Conservation (phyloP, 2,329 filamentous ascomycete species). For the Botrytis hyacinthi region DNA sequence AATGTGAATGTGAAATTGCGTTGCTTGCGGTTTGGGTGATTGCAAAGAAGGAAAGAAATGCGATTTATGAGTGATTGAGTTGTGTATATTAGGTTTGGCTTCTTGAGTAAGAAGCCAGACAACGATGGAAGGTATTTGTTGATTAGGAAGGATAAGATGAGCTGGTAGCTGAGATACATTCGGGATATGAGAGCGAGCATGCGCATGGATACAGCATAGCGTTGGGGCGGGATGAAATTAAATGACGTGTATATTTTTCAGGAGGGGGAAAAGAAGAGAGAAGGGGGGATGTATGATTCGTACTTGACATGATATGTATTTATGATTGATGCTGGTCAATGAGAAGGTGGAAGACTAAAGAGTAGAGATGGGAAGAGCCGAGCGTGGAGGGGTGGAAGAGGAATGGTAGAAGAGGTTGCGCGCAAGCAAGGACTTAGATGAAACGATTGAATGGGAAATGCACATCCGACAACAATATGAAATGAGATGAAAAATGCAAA, state of each 20-base stretch:
- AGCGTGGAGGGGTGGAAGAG: not conserved
- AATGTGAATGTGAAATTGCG: not conserved
- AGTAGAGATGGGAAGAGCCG: no score
- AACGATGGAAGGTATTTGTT: not conserved
- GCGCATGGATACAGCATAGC: not conserved
- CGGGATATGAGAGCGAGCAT: not conserved
- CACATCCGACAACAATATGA: not conserved
- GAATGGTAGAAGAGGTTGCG: not conserved
- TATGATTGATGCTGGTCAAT: not conserved
- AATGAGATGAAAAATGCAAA: not conserved
- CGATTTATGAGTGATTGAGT: not conserved
- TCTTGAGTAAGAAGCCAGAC: not conserved
- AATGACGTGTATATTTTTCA: not conserved
- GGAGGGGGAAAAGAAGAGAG: not conserved
- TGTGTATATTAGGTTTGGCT: slow-evolving; percentile 6
- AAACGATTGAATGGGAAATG: not conserved
- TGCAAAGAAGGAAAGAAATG: not conserved
- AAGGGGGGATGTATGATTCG: not conserved
- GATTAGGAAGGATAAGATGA: not conserved
- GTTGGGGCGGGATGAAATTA: not conserved
- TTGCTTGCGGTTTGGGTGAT: not conserved
- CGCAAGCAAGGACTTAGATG: not conserved
- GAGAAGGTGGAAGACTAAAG: not conserved
- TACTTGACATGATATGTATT: not conserved
- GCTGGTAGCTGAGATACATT: not conserved